Evolutionary conservation across 2,329 filamentous ascomycete species (phyloP).

Genomic region (Trichoderma sp.): DNA sequence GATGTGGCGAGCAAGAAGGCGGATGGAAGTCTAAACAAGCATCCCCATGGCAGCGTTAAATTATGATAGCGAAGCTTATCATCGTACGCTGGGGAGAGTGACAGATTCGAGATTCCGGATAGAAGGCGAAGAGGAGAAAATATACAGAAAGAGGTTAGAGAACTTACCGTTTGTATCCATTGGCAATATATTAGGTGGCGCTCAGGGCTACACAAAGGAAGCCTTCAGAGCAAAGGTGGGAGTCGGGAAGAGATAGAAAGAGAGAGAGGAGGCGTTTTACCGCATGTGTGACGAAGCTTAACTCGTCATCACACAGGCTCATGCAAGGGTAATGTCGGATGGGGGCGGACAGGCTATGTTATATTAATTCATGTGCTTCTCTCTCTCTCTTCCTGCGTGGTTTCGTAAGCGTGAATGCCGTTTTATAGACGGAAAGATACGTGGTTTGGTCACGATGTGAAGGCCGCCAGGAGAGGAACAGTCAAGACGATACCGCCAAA

Average conservation of each 20-base stretch:
- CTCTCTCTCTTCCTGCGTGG: neutral
- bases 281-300: conserved; percentile 12
- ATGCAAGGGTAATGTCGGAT: neutral
- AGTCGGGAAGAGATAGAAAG: neutral
- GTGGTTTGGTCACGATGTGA: neutral
- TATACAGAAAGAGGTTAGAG: neutral
- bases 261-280: conserved; percentile 3
- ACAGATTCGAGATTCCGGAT: neutral
- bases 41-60: neutral
- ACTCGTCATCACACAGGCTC: conserved; percentile 14
- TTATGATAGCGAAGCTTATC: neutral
- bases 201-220: conserved; percentile 7
- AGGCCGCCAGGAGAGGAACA: neutral
- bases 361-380: neutral
- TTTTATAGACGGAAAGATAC: neutral
- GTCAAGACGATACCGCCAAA: neutral
- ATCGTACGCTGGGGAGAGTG: conserved; percentile 9
- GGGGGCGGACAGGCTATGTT: neutral
- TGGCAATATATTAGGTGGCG: conserved; percentile 23
- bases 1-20: neutral
- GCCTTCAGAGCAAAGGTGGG: neutral
- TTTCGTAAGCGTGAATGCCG: neutral
- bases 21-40: neutral
- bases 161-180: conserved; percentile 37
- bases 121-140: neutral